These are phyloP conservation scores for Pseudonitzschia delicatissima DNA, from an alignment of 108 stramenopile species.

Conservation along the genomic window DNA sequence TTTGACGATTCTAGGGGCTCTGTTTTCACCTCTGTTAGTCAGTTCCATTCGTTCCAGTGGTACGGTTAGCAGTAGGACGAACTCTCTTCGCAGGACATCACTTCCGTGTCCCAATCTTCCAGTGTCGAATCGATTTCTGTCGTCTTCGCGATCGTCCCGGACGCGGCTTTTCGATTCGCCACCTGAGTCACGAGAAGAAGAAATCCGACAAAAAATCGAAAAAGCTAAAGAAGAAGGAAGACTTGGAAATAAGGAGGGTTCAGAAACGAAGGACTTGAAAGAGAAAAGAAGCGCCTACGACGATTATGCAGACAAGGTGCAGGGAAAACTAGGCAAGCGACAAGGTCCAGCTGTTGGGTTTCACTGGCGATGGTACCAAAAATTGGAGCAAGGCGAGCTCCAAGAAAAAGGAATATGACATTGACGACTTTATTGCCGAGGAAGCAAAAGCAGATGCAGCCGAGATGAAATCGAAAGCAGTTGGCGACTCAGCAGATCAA, in stretches of 20 bases:
- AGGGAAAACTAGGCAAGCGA: conserved; percentile 28
- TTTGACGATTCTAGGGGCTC: not conserved
- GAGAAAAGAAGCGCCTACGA: conserved; percentile 13
- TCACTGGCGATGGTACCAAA: conserved; percentile 26
- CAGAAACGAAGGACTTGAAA: not conserved
- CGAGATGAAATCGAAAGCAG: not conserved
- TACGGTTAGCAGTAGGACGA: not conserved
- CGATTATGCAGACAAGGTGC: conserved; percentile 38
- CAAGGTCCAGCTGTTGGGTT: conserved; percentile 29
- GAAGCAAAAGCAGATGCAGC: not conserved
- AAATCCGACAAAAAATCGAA: conserved; percentile 67
- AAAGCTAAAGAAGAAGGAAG: conserved; percentile 59
- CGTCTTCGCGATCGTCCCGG: conserved; percentile 4
- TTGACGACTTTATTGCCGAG: conserved; percentile 19
- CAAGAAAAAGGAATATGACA: conserved; percentile 31
- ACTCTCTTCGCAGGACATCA: not conserved
- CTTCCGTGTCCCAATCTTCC: not conserved
- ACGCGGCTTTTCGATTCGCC: conserved; percentile 6
- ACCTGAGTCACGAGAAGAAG: conserved; percentile 45
- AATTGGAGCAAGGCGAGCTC: conserved; percentile 4
- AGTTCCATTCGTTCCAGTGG: not conserved
- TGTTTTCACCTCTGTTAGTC: not conserved
- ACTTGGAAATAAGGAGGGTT: conserved; percentile 27
- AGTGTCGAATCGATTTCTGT: not conserved
- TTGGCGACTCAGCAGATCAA: not conserved